Percentiles rank a stretch among this genome's conserved stretches.
Conservation (phyloP, 805 yeast species). For the Candida michaelii region DNA sequence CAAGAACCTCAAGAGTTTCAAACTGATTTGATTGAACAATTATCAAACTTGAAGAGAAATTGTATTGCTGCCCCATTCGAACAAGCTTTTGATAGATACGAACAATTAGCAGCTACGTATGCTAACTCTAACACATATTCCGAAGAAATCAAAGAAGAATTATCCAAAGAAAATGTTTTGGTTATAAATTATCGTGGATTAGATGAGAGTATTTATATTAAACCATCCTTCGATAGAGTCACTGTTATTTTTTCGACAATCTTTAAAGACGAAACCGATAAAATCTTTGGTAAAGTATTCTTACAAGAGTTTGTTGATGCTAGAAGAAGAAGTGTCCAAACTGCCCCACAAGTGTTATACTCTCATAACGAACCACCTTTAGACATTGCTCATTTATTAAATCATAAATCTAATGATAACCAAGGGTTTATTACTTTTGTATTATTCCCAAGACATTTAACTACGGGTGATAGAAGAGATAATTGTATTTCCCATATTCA, state of each 20-base stretch:
- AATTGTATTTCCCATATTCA: conserved; percentile 89
- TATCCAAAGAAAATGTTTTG: conserved; percentile 56
- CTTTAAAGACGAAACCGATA: conserved; percentile 96
- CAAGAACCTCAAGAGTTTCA: conserved; percentile 47
- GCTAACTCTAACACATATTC: conserved; percentile 44
- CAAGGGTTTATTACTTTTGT: conserved; percentile 65
- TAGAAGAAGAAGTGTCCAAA: conserved; percentile 90
- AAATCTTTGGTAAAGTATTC: conserved; percentile 83
- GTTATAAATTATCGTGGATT: conserved; percentile 80
- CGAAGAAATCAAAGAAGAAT: conserved; percentile 44
- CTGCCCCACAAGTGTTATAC: conserved; percentile 96
- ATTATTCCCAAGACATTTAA: conserved; percentile 77
- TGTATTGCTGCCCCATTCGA: conserved; percentile 93
- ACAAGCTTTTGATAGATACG: conserved; percentile 78
- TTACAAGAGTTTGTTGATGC: conserved; percentile 95
- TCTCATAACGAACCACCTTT: conserved; percentile 91
- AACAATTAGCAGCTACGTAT: conserved; percentile 53
- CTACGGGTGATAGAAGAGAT: conserved; percentile 65
- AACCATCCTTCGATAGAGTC: conserved; percentile 92
- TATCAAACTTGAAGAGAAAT: conserved; percentile 79
- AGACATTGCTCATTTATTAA: conserved; percentile 50
- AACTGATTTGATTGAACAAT: conserved; percentile 54
- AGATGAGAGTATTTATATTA: conserved; percentile 85
- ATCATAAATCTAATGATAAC: conserved; percentile 35
- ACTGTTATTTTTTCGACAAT: conserved; percentile 94